A percentile compares a stretch with the other conserved stretches of the same genome.
These are phyloP conservation scores for Peniophora sp. DNA, from an alignment of 1,284 basidiomycete genomes.

Conservation along the genomic window DNA sequence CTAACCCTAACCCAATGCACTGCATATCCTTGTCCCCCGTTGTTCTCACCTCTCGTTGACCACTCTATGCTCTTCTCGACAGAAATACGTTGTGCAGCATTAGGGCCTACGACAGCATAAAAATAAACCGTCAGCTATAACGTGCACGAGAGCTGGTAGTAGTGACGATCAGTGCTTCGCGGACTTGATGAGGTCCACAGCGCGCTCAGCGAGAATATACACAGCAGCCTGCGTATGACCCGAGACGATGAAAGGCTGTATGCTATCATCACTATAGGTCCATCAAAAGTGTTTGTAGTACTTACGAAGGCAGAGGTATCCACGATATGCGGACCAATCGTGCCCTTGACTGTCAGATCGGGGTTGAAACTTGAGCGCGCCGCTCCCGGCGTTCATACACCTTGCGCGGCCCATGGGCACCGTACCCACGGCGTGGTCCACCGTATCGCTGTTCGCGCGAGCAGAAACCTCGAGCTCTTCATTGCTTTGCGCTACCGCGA, in stretches of 20 bases:
- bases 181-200: no score
- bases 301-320: conserved; percentile 16
- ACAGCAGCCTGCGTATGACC: conserved; percentile 4
- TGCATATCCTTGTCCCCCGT: no score
- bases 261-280: no score
- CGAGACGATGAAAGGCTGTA: conserved; percentile 2
- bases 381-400: conserved; percentile 10
- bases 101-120: no score
- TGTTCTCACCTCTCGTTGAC: no score
- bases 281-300: no score
- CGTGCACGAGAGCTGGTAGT: no score
- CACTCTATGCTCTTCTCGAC: no score
- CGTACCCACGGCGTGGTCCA: conserved; percentile 21
- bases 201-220: conserved; percentile 5
- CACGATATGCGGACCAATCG: conserved; percentile 21
- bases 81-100: no score
- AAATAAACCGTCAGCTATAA: no score
- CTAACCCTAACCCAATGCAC: no score
- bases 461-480: conserved; percentile 18
- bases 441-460: conserved; percentile 11
- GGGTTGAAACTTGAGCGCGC: conserved; percentile 51
- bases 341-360: conserved; percentile 44
- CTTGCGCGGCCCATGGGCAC: conserved; percentile 17
- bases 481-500: conserved; percentile 16
- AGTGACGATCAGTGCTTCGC: no score